Conservation (phyloP, 805 yeast species). For the Starmerella sp. region DNA sequence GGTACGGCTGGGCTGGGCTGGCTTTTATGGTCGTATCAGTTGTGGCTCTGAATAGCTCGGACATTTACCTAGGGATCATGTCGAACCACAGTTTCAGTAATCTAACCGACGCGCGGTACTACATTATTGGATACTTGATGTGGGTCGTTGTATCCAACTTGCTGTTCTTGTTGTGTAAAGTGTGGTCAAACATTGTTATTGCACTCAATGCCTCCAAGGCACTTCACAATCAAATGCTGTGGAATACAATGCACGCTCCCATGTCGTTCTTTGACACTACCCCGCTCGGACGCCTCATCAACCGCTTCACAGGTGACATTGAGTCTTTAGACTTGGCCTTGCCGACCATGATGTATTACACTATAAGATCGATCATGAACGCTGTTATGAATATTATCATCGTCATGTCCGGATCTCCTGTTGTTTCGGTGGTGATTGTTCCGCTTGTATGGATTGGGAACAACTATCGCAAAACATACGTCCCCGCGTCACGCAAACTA, state of each 20-base stretch:
- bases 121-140: constrained; percentile 70
- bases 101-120: constrained; percentile 31
- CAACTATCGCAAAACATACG: constrained; percentile 57
- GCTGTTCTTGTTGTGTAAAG: constrained; percentile 23
- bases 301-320: constrained; percentile 72
- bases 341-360: constrained; percentile 49
- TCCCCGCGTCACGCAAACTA: constrained; percentile 61
- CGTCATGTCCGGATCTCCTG: constrained; percentile 54
- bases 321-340: constrained; percentile 61
- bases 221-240: constrained; percentile 47
- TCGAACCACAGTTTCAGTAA: constrained; percentile 19
- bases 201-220: constrained; percentile 8
- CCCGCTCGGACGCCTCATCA: constrained; percentile 69
- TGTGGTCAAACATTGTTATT: constrained; percentile 52
- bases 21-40: constrained; percentile 27
- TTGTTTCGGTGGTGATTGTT: constrained; percentile 53
- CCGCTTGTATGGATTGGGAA: constrained; percentile 44
- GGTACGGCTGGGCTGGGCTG: constrained; percentile 34
- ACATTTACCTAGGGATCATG: constrained; percentile 22
- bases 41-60: constrained; percentile 15
- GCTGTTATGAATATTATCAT: constrained; percentile 47
- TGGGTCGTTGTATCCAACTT: constrained; percentile 38
- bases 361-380: constrained; percentile 38
- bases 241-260: constrained; percentile 53
- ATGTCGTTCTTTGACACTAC: constrained; percentile 68